Conservation (phyloP, 305 asterid species). For the Ajuga reptans region DNA sequence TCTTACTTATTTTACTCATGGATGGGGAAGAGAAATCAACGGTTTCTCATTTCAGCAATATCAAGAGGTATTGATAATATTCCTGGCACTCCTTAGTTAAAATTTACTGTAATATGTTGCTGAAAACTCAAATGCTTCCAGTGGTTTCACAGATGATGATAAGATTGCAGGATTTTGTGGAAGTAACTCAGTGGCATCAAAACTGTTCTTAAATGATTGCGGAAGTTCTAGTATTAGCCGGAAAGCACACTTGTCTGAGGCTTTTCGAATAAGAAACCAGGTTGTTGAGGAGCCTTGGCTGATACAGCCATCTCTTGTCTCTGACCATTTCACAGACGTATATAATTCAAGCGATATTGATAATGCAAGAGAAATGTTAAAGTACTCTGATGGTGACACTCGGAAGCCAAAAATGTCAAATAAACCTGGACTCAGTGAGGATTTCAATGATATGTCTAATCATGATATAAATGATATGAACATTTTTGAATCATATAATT, state of each 20-base stretch:
- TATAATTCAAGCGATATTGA: conserved; percentile 27
- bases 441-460: conserved; percentile 25
- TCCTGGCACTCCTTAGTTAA: conserved; percentile 19
- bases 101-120: conserved; percentile 42
- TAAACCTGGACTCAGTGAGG: conserved; percentile 19
- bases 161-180: conserved; percentile 34
- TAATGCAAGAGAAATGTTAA: conserved; percentile 28
- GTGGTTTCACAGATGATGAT: conserved; percentile 69
- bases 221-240: conserved; percentile 22
- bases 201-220: conserved; percentile 32
- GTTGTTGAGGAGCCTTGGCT: conserved; percentile 93
- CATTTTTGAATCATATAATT: conserved; percentile 20
- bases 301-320: conserved; percentile 36
- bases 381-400: conserved; percentile 28
- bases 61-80: conserved; percentile 50
- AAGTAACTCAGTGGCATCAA: conserved; percentile 35
- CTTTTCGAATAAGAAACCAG: conserved; percentile 29
- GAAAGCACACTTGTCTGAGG: conserved; percentile 28
- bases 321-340: conserved; percentile 31
- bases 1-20: conserved; percentile 32
- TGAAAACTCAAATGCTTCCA: conserved; percentile 84
- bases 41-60: conserved; percentile 28
- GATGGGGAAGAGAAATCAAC: conserved; percentile 31
- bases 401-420: conserved; percentile 26
- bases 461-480: conserved; percentile 23